Base-by-base conservation (phyloP, 1,139 yeast species). In the Pichia cactophila region DNA sequence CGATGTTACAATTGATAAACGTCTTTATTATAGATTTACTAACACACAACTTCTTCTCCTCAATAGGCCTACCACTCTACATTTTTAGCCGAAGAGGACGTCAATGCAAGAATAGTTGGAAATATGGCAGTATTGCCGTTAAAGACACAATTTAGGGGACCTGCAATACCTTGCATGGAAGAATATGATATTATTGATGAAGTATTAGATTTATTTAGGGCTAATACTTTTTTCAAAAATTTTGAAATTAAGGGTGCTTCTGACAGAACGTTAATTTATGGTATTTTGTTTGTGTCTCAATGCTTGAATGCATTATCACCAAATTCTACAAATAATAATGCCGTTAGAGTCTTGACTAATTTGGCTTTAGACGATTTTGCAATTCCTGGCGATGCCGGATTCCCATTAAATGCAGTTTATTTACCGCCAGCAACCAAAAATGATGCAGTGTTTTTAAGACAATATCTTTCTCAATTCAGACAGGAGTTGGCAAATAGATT, bases 201-300 rank as follows among this genome's bases (percentile, higher is more conserved):
- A 68, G 77, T 83, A 31, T 71, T 92, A 52, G 98, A 92, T 68
- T 75, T 92, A 52, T 92, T 92, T 69, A 77, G 98, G 58, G 97
- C 97, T 61, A 92, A 92, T 68, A 86, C 96, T 8, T 90, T 92
- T 69, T 92, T 94, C 77, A 85, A 87, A 65, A 92, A 92, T 73
- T 94, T 92, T 68, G 98, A 94, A 70, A 89, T 92, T 70, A 88
- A 88, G 66, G 96, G 97, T 12, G 88, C 95, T 20, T 86, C 97
- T 3, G 99, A 92, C 68, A 77, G 99, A 58, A 78, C 92, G n/a
- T 74, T 92, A 55, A 90, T 94, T 61, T 92, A 92, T 65, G 99
- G 98, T n/a, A 92, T 92, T 53, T 72, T 94, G 54, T 92, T 81
- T 65, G 80, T 87, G 41, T 86, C 94, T 51, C 95, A 88, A 63